Percentiles rank a stretch among this genome's conserved stretches.
These are phyloP conservation scores for Aethionema arabicum DNA, from an alignment of 345 rosid genomes.

Conservation along the genomic window DNA sequence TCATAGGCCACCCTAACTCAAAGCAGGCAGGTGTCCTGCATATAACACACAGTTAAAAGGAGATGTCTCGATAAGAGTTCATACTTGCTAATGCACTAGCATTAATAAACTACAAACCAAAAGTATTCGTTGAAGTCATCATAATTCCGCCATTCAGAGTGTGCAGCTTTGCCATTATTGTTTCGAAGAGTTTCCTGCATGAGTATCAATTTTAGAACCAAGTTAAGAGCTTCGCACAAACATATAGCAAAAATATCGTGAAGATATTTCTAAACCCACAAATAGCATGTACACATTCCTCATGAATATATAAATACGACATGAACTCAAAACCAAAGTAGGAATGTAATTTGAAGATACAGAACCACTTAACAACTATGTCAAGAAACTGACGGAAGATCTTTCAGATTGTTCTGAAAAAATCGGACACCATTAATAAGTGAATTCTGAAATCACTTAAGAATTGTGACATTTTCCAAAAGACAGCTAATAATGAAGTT, in stretches of 20 bases:
- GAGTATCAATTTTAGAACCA: conserved; percentile 24
- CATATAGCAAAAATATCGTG: conserved; percentile 22
- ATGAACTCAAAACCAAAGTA: conserved; percentile 11
- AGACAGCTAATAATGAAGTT: conserved; percentile 1
- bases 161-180: conserved; percentile 90
- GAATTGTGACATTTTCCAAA: conserved; percentile 12
- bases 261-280: conserved; percentile 11
- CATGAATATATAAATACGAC: conserved; percentile 16
- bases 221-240: conserved; percentile 15
- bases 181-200: conserved; percentile 72
- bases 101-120: conserved; percentile 54
- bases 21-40: conserved; percentile 93
- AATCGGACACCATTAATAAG: no score
- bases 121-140: conserved; percentile 99
- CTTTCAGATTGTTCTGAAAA: conserved; percentile 1
- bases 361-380: conserved; percentile 11
- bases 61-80: conserved; percentile 4
- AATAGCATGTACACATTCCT: conserved; percentile 18
- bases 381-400: conserved; percentile 23
- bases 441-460: background rate
- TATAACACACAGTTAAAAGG: conserved; percentile 32
- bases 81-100: conserved; percentile 24
- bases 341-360: conserved; percentile 5
- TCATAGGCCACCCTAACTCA: conserved; percentile 85
- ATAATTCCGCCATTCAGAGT: conserved; percentile 97